phyloP scores from a whole-genome alignment of 139 green algal species.

The Chlorella sp. region DNA sequence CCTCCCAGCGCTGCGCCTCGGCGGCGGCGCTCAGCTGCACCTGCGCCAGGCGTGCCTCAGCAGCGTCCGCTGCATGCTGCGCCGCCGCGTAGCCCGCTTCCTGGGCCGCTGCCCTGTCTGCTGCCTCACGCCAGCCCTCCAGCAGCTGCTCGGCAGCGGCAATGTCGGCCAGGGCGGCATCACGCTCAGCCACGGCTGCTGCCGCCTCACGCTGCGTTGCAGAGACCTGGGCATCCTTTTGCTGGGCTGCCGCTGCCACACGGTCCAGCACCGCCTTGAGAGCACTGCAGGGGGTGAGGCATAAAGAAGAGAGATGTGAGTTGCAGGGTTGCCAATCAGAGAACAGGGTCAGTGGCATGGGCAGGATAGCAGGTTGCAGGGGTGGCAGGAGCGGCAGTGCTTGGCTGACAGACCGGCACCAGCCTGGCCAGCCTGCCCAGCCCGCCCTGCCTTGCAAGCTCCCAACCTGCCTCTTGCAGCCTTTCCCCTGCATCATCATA shows the following conservation, averaged over 20 bases:
- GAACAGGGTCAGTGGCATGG: not conserved
- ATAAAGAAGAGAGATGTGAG: not conserved
- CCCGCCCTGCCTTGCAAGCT: too few species aligned
- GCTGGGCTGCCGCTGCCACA: conserved; percentile 13
- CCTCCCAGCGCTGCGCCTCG: conserved; percentile 13
- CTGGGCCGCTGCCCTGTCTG: not conserved
- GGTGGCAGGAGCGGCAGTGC: not conserved
- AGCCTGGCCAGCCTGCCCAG: not conserved
- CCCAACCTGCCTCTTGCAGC: not conserved
- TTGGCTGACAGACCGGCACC: not conserved
- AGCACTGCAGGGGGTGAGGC: not conserved
- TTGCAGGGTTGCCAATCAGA: not conserved
- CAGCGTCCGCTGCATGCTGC: not conserved
- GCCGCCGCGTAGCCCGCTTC: not conserved
- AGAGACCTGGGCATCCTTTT: conserved; percentile 21
- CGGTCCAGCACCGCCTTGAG: conserved; percentile 29
- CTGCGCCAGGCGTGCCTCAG: not conserved
- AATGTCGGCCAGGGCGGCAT: not conserved
- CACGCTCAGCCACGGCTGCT: not conserved
- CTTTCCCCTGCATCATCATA: not conserved
- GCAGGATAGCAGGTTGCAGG: not conserved
- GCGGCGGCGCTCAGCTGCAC: not conserved
- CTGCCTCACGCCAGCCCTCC: not conserved
- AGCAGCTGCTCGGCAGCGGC: not conserved
- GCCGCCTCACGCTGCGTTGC: not conserved